A percentile compares a stretch with the other conserved stretches of the same genome.
Evolutionary conservation across 1,139 yeast species (phyloP).

Genomic region (Sugiyamaella novakii): DNA sequence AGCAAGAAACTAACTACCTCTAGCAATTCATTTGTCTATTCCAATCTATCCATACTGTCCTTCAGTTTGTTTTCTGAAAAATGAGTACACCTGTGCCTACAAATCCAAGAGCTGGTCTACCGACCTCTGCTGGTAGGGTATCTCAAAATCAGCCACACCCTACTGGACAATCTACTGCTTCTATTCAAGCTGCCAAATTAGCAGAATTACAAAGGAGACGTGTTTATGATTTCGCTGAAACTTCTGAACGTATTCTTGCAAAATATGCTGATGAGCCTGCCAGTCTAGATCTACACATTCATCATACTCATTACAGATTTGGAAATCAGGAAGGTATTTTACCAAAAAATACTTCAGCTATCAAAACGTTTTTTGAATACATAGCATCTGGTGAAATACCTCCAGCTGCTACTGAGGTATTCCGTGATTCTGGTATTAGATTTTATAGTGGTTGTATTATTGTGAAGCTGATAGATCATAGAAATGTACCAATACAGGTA

Average conservation of each 20-base stretch:
- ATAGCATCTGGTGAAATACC: conserved; percentile 84
- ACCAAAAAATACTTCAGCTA: conserved; percentile 78
- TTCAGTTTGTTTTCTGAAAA: too few species aligned
- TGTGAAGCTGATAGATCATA: conserved; percentile 79
- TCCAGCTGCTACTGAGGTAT: conserved; percentile 82
- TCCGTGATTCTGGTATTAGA: conserved; percentile 79
- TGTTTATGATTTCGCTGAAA: conserved; percentile 51
- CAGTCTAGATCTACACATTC: conserved; percentile 83
- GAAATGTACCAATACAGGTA: conserved; percentile 37
- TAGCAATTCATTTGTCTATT: too few species aligned
- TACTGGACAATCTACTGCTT: conserved; percentile 2
- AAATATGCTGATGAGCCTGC: conserved; percentile 81
- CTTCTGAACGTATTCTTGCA: conserved; percentile 70
- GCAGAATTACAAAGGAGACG: conserved; percentile 10
- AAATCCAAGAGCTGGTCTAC: too few species aligned
- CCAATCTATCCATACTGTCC: too few species aligned
- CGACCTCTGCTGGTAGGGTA: too few species aligned
- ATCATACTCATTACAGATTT: conserved; percentile 84
- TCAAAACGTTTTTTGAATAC: conserved; percentile 70
- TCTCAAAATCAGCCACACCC: too few species aligned
- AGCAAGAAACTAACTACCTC: too few species aligned
- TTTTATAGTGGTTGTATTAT: conserved; percentile 90
- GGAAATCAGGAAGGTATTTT: conserved; percentile 76
- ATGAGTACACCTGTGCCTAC: too few species aligned
- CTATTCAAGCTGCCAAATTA: background rate